Evolutionary conservation across 1,139 yeast species (phyloP).

Genomic region (Arxiozyma heterogenica): DNA sequence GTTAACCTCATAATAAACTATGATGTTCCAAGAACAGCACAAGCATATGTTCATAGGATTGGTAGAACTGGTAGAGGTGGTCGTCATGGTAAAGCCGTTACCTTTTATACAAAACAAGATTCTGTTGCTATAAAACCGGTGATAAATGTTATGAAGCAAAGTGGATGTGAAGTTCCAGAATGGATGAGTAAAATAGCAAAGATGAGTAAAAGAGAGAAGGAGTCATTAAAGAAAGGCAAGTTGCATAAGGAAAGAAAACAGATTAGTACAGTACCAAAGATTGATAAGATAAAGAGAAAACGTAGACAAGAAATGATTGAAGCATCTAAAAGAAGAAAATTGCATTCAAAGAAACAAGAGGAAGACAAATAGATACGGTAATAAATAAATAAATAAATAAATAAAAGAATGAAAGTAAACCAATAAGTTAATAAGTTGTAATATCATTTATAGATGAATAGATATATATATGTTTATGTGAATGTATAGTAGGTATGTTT

Average conservation of each 20-base stretch:
- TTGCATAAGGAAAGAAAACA: constrained; percentile 40
- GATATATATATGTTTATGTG: too few relatives aligned
- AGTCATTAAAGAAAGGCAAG: constrained; percentile 49
- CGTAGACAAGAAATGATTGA: constrained; percentile 64
- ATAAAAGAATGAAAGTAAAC: too few relatives aligned
- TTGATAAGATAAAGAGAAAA: constrained; percentile 55
- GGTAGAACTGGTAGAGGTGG: constrained; percentile 99
- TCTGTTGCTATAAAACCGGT: constrained; percentile 67
- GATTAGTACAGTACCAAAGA: constrained; percentile 80
- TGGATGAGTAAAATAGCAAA: constrained; percentile 83
- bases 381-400: too few relatives aligned
- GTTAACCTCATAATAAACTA: constrained; percentile 90
- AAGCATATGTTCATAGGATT: constrained; percentile 92
- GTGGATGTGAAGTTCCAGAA: constrained; percentile 63
- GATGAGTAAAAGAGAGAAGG: constrained; percentile 57
- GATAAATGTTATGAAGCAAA: constrained; percentile 88
- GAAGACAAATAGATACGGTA: not conserved
- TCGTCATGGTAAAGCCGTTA: constrained; percentile 73
- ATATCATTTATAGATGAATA: not conserved
- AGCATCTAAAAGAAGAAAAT: constrained; percentile 61
- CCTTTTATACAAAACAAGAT: constrained; percentile 91
- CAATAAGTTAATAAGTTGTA: too few relatives aligned
- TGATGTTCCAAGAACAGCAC: constrained; percentile 92
- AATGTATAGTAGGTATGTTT: not conserved
- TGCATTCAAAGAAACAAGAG: not conserved